Percentiles rank a stretch among this genome's conserved stretches.
Conservation (phyloP, 805 yeast genomes). For the Zygotorulaspora florentina region DNA sequence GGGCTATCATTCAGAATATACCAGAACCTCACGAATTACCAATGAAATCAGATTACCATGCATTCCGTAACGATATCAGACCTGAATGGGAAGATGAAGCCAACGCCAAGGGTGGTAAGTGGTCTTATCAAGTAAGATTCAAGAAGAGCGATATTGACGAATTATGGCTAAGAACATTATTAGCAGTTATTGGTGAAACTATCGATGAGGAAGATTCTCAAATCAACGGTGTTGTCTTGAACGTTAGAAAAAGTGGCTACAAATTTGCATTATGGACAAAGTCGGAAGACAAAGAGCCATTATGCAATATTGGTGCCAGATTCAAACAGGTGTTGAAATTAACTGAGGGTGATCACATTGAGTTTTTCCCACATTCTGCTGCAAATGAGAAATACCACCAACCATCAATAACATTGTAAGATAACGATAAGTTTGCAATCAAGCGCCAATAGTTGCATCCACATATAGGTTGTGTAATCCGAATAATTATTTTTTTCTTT, state of each 20-base stretch:
- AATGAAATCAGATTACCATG: slow-evolving; percentile 86
- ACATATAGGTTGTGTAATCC: slow-evolving; percentile 7
- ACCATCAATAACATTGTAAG: slow-evolving; percentile 35
- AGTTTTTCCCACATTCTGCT: slow-evolving; percentile 48
- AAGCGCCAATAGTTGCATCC: slow-evolving; percentile 6
- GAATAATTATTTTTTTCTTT: slow-evolving; percentile 2
- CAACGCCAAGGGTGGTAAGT: slow-evolving; percentile 90
- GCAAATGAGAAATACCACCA: slow-evolving; percentile 34
- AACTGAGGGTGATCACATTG: slow-evolving; percentile 68
- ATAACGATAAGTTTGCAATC: slow-evolving; percentile 8
- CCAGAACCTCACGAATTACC: slow-evolving; percentile 92
- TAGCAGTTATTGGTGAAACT: slow-evolving; percentile 93
- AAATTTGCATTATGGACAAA: slow-evolving; percentile 94
- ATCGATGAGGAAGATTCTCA: slow-evolving; percentile 79
- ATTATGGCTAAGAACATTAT: slow-evolving; percentile 84
- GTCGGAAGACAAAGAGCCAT: slow-evolving; percentile 59
- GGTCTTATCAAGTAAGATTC: slow-evolving; percentile 74
- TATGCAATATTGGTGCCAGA: slow-evolving; percentile 75
- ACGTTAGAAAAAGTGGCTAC: slow-evolving; percentile 75
- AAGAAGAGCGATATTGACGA: slow-evolving; percentile 70
- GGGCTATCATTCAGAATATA: slow-evolving; percentile 94
- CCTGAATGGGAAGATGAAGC: slow-evolving; percentile 98
- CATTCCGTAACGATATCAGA: slow-evolving; percentile 87
- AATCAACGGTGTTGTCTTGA: slow-evolving; percentile 91
- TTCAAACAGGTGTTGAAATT: slow-evolving; percentile 82